Percentiles rank a stretch among this genome's conserved stretches.
Conservation (phyloP, 2,329 filamentous ascomycete genomes). For the Macrophomina pseudophaseolina region DNA sequence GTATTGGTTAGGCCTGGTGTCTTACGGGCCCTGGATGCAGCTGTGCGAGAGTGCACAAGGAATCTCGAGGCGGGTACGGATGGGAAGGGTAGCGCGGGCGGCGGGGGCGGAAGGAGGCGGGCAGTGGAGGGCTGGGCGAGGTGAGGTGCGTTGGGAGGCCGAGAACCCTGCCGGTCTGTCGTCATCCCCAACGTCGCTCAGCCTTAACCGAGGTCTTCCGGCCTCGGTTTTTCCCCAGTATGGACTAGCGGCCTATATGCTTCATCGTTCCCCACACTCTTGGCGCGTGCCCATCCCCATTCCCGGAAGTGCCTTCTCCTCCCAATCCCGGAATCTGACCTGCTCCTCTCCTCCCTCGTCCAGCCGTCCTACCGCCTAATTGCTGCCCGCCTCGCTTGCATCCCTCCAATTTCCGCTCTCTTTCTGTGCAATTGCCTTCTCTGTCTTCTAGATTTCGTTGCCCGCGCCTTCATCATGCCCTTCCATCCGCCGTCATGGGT, state of each 20-base stretch:
- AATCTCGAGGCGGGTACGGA: no score
- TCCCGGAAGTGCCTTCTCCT: neutral
- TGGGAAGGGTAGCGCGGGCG: no score
- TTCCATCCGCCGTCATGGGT: conserved; percentile 68
- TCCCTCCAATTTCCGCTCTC: neutral
- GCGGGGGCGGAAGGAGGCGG: no score
- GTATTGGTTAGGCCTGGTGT: no score
- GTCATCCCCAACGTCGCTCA: no score
- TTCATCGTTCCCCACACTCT: conserved; percentile 16
- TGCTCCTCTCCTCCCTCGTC: neutral
- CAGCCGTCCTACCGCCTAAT: neutral
- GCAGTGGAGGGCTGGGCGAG: neutral
- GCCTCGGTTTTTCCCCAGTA: neutral
- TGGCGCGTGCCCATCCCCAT: neutral
- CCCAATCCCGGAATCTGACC: neutral
- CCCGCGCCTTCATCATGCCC: conserved; percentile 43
- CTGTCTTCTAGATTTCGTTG: neutral
- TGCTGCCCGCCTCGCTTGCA: neutral
- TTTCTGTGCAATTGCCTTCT: neutral
- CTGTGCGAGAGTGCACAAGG: no score
- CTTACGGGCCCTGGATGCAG: no score
- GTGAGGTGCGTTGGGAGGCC: neutral
- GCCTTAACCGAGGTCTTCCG: conserved; percentile 13
- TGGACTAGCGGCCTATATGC: neutral
- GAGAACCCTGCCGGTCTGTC: no score